Base-by-base conservation (phyloP, 164 flowering plant genomes). In the Sedum album region DNA sequence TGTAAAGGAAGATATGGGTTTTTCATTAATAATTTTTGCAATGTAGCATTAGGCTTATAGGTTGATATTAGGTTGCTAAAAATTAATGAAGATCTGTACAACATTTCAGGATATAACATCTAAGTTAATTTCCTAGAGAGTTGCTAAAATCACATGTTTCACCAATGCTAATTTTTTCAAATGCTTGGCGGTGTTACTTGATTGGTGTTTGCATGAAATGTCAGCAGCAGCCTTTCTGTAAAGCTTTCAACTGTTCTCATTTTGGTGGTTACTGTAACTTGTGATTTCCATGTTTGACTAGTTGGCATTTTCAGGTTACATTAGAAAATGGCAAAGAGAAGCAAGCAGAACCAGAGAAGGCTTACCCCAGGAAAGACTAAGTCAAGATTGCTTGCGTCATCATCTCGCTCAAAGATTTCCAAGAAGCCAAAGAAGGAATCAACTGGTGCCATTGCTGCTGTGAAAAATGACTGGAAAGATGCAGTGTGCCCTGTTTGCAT, bases 401-500 rank as follows among this genome's bases (percentile, higher is more conserved):
- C 76, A 55, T 77, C 85, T 36, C 60, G 60, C 68, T 39, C 73
- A 10, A 68, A 66, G 46, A 48, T 68, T 11, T 39, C 63, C 0
- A 73, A 60, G 60, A 64, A 51, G 31, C 35, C 65, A n/a, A 78
- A 69, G 31, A 26, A 42, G 35, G 57, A 42, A 26, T 18, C 41
- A 20, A 71, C 69, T 48, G 68, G 77, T 68, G 66, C 73, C 69
- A 77, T 51, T 26, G 36, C 69, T 4, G 31, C 67, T 33, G 83
- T 73, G 68, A 83, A 82, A 76, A 79, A 75, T 66, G 90, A 83
- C 76, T 86, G 90, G 90, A 83, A 82, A 66, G 83, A 80, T 79
- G 84, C 83, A 28, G 82, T 74, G 4, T 86, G 90, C 74, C 82
- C 88, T 1, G 86, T 86, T 39, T 86, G 90, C 76, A 79, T 86